Evolutionary conservation across 306 rosid genomes (phyloP).

Genomic region (Rubus idaeus): DNA sequence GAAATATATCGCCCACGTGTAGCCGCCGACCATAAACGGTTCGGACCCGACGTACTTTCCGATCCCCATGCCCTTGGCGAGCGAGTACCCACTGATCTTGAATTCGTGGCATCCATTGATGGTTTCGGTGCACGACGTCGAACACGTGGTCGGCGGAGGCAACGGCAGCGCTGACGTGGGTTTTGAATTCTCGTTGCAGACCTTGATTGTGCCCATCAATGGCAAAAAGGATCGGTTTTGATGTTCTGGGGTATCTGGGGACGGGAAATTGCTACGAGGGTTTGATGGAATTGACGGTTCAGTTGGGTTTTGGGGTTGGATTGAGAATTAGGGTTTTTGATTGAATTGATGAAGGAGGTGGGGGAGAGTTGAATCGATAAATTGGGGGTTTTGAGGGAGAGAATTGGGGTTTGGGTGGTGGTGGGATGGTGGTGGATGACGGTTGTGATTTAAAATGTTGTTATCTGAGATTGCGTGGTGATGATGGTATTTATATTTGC

Average conservation of each 20-base stretch:
- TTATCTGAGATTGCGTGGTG: background rate
- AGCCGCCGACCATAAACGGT: conserved; percentile 55
- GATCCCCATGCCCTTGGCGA: conserved; percentile 56
- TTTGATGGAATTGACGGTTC: background rate
- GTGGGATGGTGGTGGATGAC: conserved; percentile 3
- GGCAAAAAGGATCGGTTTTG: conserved; percentile 8
- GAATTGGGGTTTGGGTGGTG: background rate
- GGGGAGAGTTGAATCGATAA: background rate
- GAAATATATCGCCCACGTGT: conserved; percentile 62
- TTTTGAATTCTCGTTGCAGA: conserved; percentile 25
- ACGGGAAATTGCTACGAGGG: background rate
- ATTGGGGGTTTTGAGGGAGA: background rate
- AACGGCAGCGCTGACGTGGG: conserved; percentile 20
- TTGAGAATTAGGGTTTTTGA: conserved; percentile 11
- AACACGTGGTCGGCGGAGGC: conserved; percentile 24
- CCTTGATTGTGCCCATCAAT: conserved; percentile 56
- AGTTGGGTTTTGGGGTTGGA: background rate
- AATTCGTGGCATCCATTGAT: conserved; percentile 54
- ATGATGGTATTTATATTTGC: too few relatives aligned
- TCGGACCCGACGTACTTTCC: conserved; percentile 59
- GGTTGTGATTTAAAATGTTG: background rate
- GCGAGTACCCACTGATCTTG: conserved; percentile 53
- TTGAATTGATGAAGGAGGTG: background rate
- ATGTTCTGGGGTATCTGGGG: background rate
- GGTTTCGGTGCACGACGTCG: conserved; percentile 51